Conservation (phyloP, 352 stramenopile species). For the Pelagophyceae sp. region DNA sequence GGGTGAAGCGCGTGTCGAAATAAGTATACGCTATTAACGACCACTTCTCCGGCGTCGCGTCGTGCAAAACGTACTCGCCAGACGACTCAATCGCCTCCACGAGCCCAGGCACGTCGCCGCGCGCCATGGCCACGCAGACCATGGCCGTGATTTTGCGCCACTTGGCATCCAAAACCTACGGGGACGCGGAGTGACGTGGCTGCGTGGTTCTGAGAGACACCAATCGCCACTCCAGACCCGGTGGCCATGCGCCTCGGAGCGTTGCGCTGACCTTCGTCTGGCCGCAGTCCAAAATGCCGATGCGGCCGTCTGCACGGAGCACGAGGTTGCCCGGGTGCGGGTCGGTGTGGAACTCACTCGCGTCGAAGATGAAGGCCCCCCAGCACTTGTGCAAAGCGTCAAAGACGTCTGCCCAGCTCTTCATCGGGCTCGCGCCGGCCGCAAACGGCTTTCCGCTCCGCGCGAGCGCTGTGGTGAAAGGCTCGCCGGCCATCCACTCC, state of each 20-base stretch:
- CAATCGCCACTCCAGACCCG: too few species aligned
- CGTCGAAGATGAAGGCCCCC: neutral
- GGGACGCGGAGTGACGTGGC: too few species aligned
- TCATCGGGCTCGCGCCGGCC: too few species aligned
- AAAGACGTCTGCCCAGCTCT: neutral
- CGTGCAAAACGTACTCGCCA: neutral
- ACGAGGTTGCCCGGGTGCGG: constrained; percentile 11
- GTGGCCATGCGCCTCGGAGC: too few species aligned
- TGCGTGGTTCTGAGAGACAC: too few species aligned
- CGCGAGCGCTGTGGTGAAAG: too few species aligned
- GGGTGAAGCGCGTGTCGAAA: constrained; percentile 10
- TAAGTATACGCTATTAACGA: neutral
- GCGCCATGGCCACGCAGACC: neutral
- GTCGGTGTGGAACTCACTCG: constrained; percentile 5
- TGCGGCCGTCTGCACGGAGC: neutral
- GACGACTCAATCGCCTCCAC: neutral
- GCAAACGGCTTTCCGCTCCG: too few species aligned
- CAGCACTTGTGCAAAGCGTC: neutral
- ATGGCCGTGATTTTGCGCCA: neutral
- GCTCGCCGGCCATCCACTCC: neutral
- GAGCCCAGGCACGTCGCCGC: neutral
- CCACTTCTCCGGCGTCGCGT: neutral
- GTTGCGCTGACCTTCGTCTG: constrained; percentile 1
- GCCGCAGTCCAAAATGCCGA: constrained; percentile 1
- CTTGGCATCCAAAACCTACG: neutral